Evolutionary conservation across 2,329 filamentous ascomycete species (phyloP), one percentile per base, ranked within the genome.

Genomic region (Emericellopsis atlantica): DNA sequence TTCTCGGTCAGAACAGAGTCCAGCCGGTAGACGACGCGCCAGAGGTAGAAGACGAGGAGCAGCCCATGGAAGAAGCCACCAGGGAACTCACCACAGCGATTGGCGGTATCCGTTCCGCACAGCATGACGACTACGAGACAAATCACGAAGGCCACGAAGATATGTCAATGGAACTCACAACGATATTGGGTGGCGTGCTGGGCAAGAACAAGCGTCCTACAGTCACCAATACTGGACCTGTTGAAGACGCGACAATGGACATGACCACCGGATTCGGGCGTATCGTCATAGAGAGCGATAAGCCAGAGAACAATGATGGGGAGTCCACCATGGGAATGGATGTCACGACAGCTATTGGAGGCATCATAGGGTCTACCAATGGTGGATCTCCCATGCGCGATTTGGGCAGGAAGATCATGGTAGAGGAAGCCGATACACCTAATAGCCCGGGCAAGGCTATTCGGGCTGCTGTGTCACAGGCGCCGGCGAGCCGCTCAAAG

Each of bases 51-150:
- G 46, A 56, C 16, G 58, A 58, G 21, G 58, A 61, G 24, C 55
- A 51, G 12, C 59, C 60, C 4, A 51, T 58, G 41, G 66, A 69
- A 35, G 76, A 64, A 37, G 58, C 51, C 15, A 61, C 58, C 2
- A 94, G 95, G 88, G 88, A 94, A 40, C 76, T 94, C 40, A 94
- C 88, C 0, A 81, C 72, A 39, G 82, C 81, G 2, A 70, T 93
- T 36, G 88, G 87, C 5, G 72, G 76, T 5, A 93, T 94, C 44
- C 65, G 62, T 38, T 55, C 57, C 26, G 43, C 49, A 15, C 45
- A 54, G 21, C 45, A 51, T 4, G 52, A 60, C 22, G 51, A 62
- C 22, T 55, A 61, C 22, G 54, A 61, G 24, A 56, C 59, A 2
- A 55, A 62, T 14, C 62, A 62, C 16, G 50, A 57, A 7, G 61